Base-by-base conservation (phyloP, 805 yeast species). In the Sugiyamaella boreocaroliniensis region DNA sequence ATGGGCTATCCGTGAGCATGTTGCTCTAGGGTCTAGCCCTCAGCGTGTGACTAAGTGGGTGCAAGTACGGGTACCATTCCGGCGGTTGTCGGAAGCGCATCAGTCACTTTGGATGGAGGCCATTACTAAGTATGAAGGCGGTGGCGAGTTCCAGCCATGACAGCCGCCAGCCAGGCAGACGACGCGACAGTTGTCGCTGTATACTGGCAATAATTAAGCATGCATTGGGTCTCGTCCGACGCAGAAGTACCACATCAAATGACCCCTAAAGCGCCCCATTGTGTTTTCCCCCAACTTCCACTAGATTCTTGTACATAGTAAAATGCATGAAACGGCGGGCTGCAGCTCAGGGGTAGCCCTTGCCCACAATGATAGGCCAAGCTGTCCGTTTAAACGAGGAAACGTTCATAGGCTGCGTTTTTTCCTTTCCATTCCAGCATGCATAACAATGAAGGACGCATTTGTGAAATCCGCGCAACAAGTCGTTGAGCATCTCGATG, bases 401-500 rank as follows among this genome's bases (percentile, higher is more conserved):
- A 22, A 6, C 6, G 26, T 22, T 22, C 6, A 22, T 3, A 22
- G 6, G 26, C 26, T 6, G 6, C 26, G 3, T 22, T 22, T 22
- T 6, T 22, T 22, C 26, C 26, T 22, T 6, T 22, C 26, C 26
- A 22, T 22, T 22, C 26, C 26, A 6, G 6, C 26, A 22, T 22
- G 26, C 26, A 22, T 32, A 29, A 32, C 10, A 26, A 58, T 58
- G 61, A 60, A 58, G n/a, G 34, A 47, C 45, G 55, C 60, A 1
- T 55, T 45, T 37, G 20, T 51, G 11, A 26, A 37, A 3, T 20
- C 47, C 16, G 49, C 55, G 7, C 40, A 51, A n/a, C 50, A 51
- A 8, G 57, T 54, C 12, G 53, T 55, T n/a, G 52, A 37, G 52
- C 50, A 48, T 40, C 49, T 55, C 20, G 44, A 48, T 46, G 64